phyloP scores from a whole-genome alignment of 1,284 basidiomycete genomes.

The Malassezia psittaci region DNA sequence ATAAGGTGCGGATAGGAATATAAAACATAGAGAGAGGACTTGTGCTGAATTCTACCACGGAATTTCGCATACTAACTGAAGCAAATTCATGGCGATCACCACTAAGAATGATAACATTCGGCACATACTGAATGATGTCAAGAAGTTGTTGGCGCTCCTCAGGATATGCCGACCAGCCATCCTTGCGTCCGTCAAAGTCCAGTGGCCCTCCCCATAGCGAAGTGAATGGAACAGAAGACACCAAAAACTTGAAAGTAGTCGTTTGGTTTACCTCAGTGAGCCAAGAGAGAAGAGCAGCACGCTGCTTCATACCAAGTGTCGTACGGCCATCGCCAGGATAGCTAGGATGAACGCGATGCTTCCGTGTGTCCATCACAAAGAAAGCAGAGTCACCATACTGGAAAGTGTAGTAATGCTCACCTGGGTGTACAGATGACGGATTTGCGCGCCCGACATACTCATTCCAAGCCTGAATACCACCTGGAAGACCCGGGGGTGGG shows the following conservation, averaged over 20 bases:
- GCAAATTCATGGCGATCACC: conserved; percentile 70
- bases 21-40: conserved; percentile 57
- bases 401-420: conserved; percentile 55
- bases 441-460: conserved; percentile 63
- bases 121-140: conserved; percentile 53
- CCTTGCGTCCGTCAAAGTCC: conserved; percentile 55
- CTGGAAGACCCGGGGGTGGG: conserved; percentile 45
- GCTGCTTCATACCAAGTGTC: conserved; percentile 65
- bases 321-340: conserved; percentile 53
- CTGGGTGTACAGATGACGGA: conserved; percentile 53
- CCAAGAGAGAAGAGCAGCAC: conserved; percentile 61
- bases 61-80: conserved; percentile 48
- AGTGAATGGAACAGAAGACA: conserved; percentile 67
- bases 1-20: conserved; percentile 43
- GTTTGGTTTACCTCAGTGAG: conserved; percentile 59
- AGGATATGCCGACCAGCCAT: conserved; percentile 62
- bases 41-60: conserved; percentile 56
- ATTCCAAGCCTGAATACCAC: conserved; percentile 58
- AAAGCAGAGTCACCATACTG: conserved; percentile 50
- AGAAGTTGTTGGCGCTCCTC: conserved; percentile 54
- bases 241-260: conserved; percentile 69
- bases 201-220: conserved; percentile 59
- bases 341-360: conserved; percentile 55
- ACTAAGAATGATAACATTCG: conserved; percentile 58
- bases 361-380: conserved; percentile 68